Conservation (phyloP, 2,329 filamentous ascomycete genomes). For the Fusarium lyarnte region DNA sequence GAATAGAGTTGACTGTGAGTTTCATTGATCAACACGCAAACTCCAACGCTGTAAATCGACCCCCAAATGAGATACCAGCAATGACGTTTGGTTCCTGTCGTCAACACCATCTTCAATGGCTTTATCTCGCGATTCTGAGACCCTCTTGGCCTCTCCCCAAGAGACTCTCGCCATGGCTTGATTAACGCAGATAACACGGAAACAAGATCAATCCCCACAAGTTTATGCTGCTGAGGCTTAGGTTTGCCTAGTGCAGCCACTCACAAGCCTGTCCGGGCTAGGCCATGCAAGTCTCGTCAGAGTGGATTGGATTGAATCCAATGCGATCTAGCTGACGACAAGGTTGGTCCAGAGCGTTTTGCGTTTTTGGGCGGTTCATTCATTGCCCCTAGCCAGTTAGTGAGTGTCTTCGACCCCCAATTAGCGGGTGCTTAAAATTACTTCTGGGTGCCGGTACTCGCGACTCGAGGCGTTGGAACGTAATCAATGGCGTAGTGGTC, state of each 20-base stretch:
- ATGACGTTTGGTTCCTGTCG: background rate
- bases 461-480: background rate
- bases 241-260: constrained; percentile 22
- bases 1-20: constrained; percentile 21
- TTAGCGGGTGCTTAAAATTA: constrained; percentile 25
- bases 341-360: constrained; percentile 36
- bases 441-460: constrained; percentile 1
- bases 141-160: background rate
- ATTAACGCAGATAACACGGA: constrained; percentile 38
- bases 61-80: background rate
- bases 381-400: constrained; percentile 1
- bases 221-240: constrained; percentile 9
- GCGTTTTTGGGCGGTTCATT: constrained; percentile 8
- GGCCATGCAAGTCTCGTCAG: constrained; percentile 27
- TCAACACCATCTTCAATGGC: background rate
- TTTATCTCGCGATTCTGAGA: constrained; percentile 1
- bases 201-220: constrained; percentile 30
- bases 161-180: background rate
- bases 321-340: constrained; percentile 30
- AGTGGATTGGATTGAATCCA: constrained; percentile 2
- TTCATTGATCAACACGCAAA: background rate
- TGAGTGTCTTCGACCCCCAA: background rate
- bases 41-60: background rate
- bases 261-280: constrained; percentile 17
- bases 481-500: background rate